Evolutionary conservation across 208 protist genomes (phyloP), one percentile per base, ranked within the genome.

Genomic region (Trichomonas gallinae): DNA sequence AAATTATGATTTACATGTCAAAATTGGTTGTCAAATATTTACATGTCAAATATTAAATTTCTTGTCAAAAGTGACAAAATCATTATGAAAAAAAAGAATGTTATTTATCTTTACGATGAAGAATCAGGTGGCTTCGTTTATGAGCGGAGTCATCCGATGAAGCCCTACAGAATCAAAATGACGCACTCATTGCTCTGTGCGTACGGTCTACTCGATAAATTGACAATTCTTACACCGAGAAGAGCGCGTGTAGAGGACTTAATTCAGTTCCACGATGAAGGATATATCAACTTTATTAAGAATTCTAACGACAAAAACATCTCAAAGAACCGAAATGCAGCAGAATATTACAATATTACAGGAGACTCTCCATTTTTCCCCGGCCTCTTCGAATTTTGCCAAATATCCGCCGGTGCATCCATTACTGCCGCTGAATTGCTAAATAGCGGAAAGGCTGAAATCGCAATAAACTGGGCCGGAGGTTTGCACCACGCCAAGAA

Each of bases 401-500:
- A 97, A 97, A 42, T 97, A 38, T 97, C 46, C 42, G 97, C 97
- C 9, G 97, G 97, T 49, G 97, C 81, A 45, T 97, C 97, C 0
- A 97, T 99, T 96, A 98, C 97, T 42, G 99, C 98, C 89, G 99
- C 99, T 17, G 97, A 98, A 45, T 98, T 98, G 49, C 97, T 99
- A 0, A 98, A 99, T 96, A 96, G 97, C 40, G 98, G 98, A 6
- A 97, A 98, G 38, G 97, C 97, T 17, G 98, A 99, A 85, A 98
- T 99, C 96, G 98, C 99, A 10, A 99, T 99, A 96, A 99, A 99
- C 98, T 99, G 99, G 99, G 98, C 98, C 6, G 99, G 99, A 48
- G 99, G 99, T 36, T 98, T 99, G 96, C 99, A 99, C 97, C 99
- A 99, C 97, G 99, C 99, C 0, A 98, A 99, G 11, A 98, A 98